Conservation (phyloP, 2,329 filamentous ascomycete genomes). For the Phyllosticta citriasiana region DNA sequence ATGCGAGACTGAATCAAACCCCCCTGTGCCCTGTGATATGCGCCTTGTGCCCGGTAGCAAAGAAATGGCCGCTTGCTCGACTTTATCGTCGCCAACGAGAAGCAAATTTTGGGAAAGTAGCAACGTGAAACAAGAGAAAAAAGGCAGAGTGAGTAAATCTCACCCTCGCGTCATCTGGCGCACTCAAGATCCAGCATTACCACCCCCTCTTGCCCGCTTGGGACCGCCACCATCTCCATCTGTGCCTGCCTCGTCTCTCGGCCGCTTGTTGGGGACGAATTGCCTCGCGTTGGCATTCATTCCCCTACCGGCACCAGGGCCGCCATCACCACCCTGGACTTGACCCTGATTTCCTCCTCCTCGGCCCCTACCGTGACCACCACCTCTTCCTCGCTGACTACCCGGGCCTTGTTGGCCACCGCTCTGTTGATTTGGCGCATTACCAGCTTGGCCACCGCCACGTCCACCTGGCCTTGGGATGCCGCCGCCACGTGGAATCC, state of each 20-base stretch:
- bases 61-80: neutral
- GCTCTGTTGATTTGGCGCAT: slow-evolving; percentile 14
- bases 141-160: neutral
- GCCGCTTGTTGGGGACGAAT: slow-evolving; percentile 29
- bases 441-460: slow-evolving; percentile 21
- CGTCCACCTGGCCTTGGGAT: slow-evolving; percentile 24
- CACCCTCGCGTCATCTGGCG: neutral
- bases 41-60: neutral
- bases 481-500: slow-evolving; percentile 11
- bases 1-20: neutral
- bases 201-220: slow-evolving; percentile 21
- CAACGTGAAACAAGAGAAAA: neutral
- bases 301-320: slow-evolving; percentile 17
- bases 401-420: slow-evolving; percentile 13
- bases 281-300: slow-evolving; percentile 27
- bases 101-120: neutral
- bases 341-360: slow-evolving; percentile 4
- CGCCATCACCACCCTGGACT: slow-evolving; percentile 14
- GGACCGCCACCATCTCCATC: slow-evolving; percentile 17
- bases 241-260: slow-evolving; percentile 18
- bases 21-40: neutral
- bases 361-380: slow-evolving; percentile 9
- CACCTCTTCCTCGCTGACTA: slow-evolving; percentile 10
- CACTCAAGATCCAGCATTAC: neutral
- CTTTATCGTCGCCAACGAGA: neutral